phyloP scores from a whole-genome alignment of 1,139 yeast genomes.

The Magnusiomyces ingens region DNA sequence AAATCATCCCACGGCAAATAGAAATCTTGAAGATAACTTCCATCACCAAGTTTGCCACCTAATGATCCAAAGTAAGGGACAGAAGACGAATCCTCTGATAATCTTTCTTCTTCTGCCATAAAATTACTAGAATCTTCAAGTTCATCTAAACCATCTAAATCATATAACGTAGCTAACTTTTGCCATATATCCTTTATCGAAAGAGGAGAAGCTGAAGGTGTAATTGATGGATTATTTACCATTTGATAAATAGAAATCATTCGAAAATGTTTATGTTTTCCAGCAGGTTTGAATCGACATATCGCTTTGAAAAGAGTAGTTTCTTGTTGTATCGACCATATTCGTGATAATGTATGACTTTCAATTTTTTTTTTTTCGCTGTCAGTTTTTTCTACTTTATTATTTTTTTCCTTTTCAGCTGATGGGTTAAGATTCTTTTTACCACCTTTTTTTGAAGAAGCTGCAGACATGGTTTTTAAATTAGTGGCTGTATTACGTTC shows the following conservation, averaged over 20 bases:
- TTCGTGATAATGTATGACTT: conserved; percentile 16
- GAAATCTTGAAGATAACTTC: conserved; percentile 30
- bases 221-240: conserved; percentile 38
- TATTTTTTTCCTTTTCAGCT: not conserved
- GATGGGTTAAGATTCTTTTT: not conserved
- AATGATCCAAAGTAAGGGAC: conserved; percentile 11
- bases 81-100: conserved; percentile 1
- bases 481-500: not conserved
- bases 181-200: conserved; percentile 51
- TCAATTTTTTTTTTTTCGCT: not conserved
- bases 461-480: not conserved
- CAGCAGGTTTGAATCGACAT: conserved; percentile 62
- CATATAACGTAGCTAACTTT: conserved; percentile 48
- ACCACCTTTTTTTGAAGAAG: not conserved
- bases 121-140: conserved; percentile 36
- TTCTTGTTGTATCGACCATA: conserved; percentile 61
- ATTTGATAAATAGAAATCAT: conserved; percentile 49
- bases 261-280: conserved; percentile 47
- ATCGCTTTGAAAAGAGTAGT: conserved; percentile 57
- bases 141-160: conserved; percentile 49
- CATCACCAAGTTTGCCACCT: conserved; percentile 14
- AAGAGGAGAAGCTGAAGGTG: conserved; percentile 28
- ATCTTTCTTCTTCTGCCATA: conserved; percentile 12
- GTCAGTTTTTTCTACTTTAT: not conserved
- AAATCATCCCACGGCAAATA: conserved; percentile 41